These are phyloP conservation scores for Coriolopsis trogii DNA, from an alignment of 1,284 basidiomycete genomes.

Conservation along the genomic window DNA sequence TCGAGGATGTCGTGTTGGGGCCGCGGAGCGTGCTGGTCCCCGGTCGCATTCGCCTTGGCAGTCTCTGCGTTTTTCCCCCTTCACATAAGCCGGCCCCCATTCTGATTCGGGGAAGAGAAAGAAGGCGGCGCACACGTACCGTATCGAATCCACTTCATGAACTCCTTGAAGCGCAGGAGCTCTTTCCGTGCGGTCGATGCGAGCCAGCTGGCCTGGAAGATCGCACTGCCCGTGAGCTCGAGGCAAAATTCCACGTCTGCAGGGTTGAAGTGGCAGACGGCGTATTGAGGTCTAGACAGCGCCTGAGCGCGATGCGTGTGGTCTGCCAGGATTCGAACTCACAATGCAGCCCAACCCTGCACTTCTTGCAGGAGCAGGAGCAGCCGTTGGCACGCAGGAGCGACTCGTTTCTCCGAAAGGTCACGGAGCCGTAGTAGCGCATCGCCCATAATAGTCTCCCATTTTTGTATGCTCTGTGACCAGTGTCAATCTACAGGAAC, in stretches of 20 bases:
- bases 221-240: constrained; percentile 52
- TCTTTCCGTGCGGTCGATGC: constrained; percentile 66
- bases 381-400: constrained; percentile 74
- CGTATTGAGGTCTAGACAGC: constrained; percentile 34
- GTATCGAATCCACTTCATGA: constrained; percentile 75
- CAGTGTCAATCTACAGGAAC: constrained; percentile 18
- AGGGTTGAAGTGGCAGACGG: constrained; percentile 52
- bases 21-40: constrained; percentile 47
- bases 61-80: constrained; percentile 35
- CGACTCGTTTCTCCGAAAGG: constrained; percentile 66
- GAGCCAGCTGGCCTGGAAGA: constrained; percentile 70
- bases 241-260: constrained; percentile 55
- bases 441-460: constrained; percentile 74
- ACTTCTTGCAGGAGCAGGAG: constrained; percentile 76
- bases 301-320: constrained; percentile 5
- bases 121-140: constrained; percentile 46
- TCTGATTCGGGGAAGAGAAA: background rate
- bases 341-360: constrained; percentile 76
- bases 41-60: constrained; percentile 30
- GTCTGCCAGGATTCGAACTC: constrained; percentile 33
- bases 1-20: constrained; percentile 76
- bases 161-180: constrained; percentile 71
- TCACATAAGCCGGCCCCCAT: background rate
- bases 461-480: constrained; percentile 70
- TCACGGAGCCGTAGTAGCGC: constrained; percentile 73